Percentiles rank a stretch among this genome's conserved stretches.
These are phyloP conservation scores for Evansstolkia leycettana DNA, from an alignment of 495 filamentous ascomycete genomes.

Conservation along the genomic window DNA sequence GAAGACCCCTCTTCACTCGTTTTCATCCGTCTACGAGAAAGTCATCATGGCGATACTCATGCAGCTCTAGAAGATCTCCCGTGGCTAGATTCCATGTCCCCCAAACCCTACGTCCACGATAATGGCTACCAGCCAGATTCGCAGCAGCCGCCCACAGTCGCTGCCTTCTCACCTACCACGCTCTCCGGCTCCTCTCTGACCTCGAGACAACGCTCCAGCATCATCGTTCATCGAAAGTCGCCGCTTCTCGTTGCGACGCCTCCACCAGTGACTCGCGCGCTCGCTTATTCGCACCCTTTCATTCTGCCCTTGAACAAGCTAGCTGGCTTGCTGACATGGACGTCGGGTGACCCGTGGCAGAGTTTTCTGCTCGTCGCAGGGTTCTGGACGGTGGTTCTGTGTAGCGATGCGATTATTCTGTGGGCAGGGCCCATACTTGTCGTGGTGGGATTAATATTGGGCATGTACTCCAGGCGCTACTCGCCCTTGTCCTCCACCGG, in stretches of 20 bases:
- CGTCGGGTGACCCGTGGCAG: conserved; percentile 85
- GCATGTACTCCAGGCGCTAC: conserved; percentile 87
- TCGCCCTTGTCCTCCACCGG: conserved; percentile 78
- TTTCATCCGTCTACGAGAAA: background rate
- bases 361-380: conserved; percentile 76
- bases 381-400: conserved; percentile 79
- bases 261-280: conserved; percentile 78
- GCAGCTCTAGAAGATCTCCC: conserved; percentile 40
- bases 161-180: conserved; percentile 76
- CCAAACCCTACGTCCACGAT: conserved; percentile 27
- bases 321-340: conserved; percentile 82
- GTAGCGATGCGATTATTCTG: conserved; percentile 69
- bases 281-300: conserved; percentile 92
- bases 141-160: conserved; percentile 61
- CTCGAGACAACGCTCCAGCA: conserved; percentile 69
- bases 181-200: conserved; percentile 55
- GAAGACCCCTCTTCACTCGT: background rate
- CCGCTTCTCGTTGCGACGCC: conserved; percentile 88
- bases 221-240: conserved; percentile 93
- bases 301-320: conserved; percentile 74
- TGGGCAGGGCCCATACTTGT: conserved; percentile 73
- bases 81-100: conserved; percentile 51
- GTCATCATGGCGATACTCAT: conserved; percentile 9
- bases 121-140: conserved; percentile 26
- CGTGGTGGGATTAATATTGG: conserved; percentile 66